Conservation (phyloP, 805 yeast species). For the Wickerhamiella occidentalis region DNA sequence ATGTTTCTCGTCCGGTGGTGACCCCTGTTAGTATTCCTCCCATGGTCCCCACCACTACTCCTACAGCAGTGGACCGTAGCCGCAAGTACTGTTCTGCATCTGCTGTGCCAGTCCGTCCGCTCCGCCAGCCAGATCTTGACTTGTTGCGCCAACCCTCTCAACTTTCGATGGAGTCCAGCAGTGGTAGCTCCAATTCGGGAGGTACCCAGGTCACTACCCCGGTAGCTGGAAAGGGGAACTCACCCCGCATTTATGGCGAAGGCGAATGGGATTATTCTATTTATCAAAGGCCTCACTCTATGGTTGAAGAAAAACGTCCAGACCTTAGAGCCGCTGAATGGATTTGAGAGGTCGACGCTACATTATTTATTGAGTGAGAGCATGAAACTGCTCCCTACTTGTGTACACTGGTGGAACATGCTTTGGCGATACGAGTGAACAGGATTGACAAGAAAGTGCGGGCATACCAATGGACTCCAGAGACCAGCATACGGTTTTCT, state of each 20-base stretch:
- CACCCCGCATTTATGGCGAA: slow-evolving; percentile 6
- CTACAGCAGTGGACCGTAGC: neutral
- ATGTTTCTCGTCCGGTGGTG: neutral
- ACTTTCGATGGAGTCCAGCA: slow-evolving; percentile 3
- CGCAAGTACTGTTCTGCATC: slow-evolving; percentile 5
- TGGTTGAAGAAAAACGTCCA: neutral
- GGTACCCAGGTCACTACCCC: slow-evolving; percentile 7
- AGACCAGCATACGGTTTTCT: neutral
- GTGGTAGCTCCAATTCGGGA: neutral
- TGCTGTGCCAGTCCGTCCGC: slow-evolving; percentile 5
- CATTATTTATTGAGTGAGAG: neutral
- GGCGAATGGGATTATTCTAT: slow-evolving; percentile 5
- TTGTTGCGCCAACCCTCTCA: slow-evolving; percentile 3
- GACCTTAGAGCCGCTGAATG: neutral
- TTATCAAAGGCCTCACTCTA: neutral
- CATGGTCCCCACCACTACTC: neutral
- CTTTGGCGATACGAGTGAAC: neutral
- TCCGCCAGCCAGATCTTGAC: slow-evolving; percentile 3
- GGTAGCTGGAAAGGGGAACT: neutral
- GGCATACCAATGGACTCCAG: neutral
- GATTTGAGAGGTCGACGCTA: neutral
- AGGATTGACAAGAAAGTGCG: neutral
- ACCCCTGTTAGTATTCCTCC: neutral
- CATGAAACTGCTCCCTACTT: neutral
- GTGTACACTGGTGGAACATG: neutral